Evolutionary conservation across 768 basidiomycete species (phyloP).

Genomic region (Boletus patriciae): DNA sequence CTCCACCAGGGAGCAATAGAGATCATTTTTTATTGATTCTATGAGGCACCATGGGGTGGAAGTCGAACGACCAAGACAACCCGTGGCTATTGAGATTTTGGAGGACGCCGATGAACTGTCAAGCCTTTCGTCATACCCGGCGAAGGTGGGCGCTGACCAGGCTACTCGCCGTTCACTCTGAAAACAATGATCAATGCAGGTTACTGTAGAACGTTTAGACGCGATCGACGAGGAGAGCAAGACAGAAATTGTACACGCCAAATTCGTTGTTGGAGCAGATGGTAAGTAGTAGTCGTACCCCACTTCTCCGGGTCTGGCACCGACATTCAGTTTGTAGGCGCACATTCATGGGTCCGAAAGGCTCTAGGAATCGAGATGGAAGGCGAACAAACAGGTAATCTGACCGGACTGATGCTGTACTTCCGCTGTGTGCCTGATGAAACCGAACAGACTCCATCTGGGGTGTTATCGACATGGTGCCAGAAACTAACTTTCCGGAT

Average conservation of each 20-base stretch:
- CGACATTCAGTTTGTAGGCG: slow-evolving; percentile 27
- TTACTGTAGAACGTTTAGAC: slow-evolving; percentile 25
- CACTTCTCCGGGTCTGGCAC: background rate
- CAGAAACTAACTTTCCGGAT: slow-evolving; percentile 77
- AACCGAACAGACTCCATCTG: slow-evolving; percentile 64
- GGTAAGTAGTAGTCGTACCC: slow-evolving; percentile 17
- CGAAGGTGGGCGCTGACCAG: slow-evolving; percentile 21
- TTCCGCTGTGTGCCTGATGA: background rate
- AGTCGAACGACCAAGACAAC: slow-evolving; percentile 39
- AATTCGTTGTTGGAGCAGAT: slow-evolving; percentile 39
- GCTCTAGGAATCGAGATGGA: slow-evolving; percentile 44
- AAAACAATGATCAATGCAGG: slow-evolving; percentile 11
- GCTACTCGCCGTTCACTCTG: background rate
- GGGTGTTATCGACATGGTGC: slow-evolving; percentile 76
- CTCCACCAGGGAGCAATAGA: slow-evolving; percentile 47
- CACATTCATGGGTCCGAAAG: slow-evolving; percentile 50
- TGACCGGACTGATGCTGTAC: background rate
- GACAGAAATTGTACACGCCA: slow-evolving; percentile 36
- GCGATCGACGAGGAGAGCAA: slow-evolving; percentile 27
- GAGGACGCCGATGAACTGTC: slow-evolving; percentile 41
- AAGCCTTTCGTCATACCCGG: slow-evolving; percentile 29
- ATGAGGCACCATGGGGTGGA: slow-evolving; percentile 31
- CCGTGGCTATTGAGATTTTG: slow-evolving; percentile 32
- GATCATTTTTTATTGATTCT: slow-evolving; percentile 41
- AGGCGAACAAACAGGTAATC: slow-evolving; percentile 45